Conservation (phyloP, 768 basidiomycete genomes). For the Boletellus sp. region DNA sequence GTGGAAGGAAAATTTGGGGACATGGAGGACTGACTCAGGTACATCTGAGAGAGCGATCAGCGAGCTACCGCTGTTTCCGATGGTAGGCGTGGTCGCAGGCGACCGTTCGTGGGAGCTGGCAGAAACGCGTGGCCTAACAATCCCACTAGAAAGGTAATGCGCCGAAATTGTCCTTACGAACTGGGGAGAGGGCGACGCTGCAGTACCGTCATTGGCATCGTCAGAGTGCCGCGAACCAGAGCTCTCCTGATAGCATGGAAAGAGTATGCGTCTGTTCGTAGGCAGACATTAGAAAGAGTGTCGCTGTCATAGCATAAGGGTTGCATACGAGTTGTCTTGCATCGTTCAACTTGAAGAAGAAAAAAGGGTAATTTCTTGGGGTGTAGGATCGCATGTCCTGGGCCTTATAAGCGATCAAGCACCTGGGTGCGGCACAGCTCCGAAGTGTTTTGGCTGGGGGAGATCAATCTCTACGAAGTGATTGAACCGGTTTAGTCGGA, state of each 20-base stretch:
- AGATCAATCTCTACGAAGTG: slow-evolving; percentile 1
- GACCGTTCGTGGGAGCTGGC: background rate
- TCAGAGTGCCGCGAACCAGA: background rate
- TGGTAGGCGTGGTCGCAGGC: background rate
- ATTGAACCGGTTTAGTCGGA: background rate
- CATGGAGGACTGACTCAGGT: slow-evolving; percentile 11
- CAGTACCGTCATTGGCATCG: background rate
- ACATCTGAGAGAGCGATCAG: background rate
- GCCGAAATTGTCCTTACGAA: slow-evolving; percentile 5
- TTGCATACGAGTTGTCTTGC: slow-evolving; percentile 8
- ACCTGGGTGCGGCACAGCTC: slow-evolving; percentile 13
- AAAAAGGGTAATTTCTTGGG: background rate
- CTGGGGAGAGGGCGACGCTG: background rate
- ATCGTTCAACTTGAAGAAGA: slow-evolving; percentile 1
- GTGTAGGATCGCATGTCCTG: background rate
- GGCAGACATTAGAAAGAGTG: background rate
- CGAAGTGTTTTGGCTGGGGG: background rate
- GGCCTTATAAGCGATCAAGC: slow-evolving; percentile 8
- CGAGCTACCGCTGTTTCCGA: background rate
- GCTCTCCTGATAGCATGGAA: background rate
- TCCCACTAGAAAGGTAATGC: slow-evolving; percentile 3
- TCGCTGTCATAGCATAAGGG: background rate
- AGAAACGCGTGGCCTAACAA: background rate
- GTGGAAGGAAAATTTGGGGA: background rate
- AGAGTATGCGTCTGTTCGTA: slow-evolving; percentile 1